A percentile compares a stretch with the other conserved stretches of the same genome.
These are phyloP conservation scores for Pyrenopolyporus hunteri DNA, from an alignment of 495 filamentous ascomycete species.

Conservation along the genomic window DNA sequence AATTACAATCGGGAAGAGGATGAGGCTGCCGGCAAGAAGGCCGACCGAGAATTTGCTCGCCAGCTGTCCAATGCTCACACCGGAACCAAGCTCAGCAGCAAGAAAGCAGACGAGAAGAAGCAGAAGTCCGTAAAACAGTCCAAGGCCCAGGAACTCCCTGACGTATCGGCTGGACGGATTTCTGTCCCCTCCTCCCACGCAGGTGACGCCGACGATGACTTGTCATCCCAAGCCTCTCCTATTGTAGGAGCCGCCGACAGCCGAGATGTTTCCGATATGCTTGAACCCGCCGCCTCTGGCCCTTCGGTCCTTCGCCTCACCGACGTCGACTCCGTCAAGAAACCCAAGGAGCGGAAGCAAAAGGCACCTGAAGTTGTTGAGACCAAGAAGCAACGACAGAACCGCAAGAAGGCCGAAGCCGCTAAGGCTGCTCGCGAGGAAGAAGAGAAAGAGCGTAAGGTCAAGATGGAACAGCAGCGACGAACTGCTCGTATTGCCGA, in stretches of 20 bases:
- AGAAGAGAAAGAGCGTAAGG: constrained; percentile 73
- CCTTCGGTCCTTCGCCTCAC: constrained; percentile 81
- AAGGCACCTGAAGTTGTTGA: constrained; percentile 62
- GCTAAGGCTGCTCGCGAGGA: constrained; percentile 72
- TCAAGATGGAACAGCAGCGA: constrained; percentile 77
- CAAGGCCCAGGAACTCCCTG: constrained; percentile 51
- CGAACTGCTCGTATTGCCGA: constrained; percentile 79
- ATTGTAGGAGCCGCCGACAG: constrained; percentile 57
- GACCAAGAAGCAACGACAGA: constrained; percentile 91
- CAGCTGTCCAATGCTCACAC: constrained; percentile 70
- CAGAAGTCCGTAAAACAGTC: constrained; percentile 65
- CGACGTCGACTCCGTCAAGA: constrained; percentile 61
- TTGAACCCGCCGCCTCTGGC: constrained; percentile 70
- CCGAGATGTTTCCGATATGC: constrained; percentile 83
- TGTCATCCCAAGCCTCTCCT: constrained; percentile 68
- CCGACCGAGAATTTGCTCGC: constrained; percentile 75
- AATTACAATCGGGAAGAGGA: constrained; percentile 37
- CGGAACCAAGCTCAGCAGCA: constrained; percentile 61
- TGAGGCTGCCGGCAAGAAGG: constrained; percentile 56
- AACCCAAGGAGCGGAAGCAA: constrained; percentile 68
- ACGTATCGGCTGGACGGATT: constrained; percentile 44
- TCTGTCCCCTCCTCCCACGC: constrained; percentile 73
- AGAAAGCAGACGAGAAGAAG: constrained; percentile 64
- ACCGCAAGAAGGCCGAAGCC: constrained; percentile 79
- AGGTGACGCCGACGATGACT: constrained; percentile 83